Base-by-base conservation (phyloP, 2,329 filamentous ascomycete genomes). In the Phialophora tarda region DNA sequence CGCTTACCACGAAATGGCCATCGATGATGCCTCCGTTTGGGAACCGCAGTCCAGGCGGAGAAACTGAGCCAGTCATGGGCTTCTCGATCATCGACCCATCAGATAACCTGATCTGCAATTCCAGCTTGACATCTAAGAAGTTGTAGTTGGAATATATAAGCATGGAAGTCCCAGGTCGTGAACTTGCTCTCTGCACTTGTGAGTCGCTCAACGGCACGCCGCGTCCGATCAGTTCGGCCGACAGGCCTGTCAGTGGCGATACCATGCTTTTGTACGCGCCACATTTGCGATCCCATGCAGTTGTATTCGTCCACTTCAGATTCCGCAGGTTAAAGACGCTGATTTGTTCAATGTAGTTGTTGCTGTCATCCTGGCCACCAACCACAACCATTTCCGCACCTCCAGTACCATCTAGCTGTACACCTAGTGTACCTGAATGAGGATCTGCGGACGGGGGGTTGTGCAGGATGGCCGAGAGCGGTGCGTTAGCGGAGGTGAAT, bases 141-240 rank as follows among this genome's bases (percentile, higher is more conserved):
- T 99, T 98, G 79, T 99, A 99, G 77, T 99, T 99, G 26, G 94
- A 98, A 78, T 99, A 99, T 54, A 99, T 96, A 69, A 99, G 85
- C 93, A 98, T 97, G 2, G 87, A 83, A 6, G 85, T 83, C 17
- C 84, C 85, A 26, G 78, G 72, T 30, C 71, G 72, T n/a, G 59
- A 57, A 51, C 54, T 66, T 14, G 63, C 55, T 48, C 58, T 62
- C 30, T 64, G 59, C 28, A 54, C 44, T 23, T 69, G 55, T 17
- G 63, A 41, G 23, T 69, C 66, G 50, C 70, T 61, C n/a, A 72
- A 50, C 28, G 71, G 64, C 12, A 68, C 26, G 17, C 66, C 67
- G 63, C 69, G 69, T 32, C 73, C 73, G 55, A 74, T 66, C 11
- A 68, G 64, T 47, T 72, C 60, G 74, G 74, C 30, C 68, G 71